Evolutionary conservation across 371 early-diverging fungal species (phyloP), one percentile per base, ranked within the genome.

Genomic region (Mucor circinelloides): DNA sequence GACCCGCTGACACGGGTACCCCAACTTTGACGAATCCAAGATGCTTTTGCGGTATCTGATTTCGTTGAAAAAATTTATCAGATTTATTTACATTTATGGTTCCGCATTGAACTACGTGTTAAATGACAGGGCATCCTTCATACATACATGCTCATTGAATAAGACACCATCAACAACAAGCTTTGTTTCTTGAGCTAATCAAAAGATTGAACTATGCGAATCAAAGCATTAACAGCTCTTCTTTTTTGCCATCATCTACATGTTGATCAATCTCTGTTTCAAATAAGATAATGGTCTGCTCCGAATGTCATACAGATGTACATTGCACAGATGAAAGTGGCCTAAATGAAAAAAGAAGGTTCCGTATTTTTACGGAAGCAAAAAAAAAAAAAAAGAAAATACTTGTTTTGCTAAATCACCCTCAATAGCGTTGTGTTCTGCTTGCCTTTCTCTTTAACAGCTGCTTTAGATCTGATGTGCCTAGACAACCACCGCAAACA

Each of bases 1-100:
- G n/a, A 54, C 25, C 63, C 63, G 63, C 52, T 34, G 63, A 63
- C 54, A 52, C 54, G 63, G 63, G 63, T 54, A 50, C 32, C 62
- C 46, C 48, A 31, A 50, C 52, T 52, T 62, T 62, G 12, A 25
- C 13, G 19, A n/a, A 3, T 30, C 13, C n/a, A 27, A 30, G n/a
- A 15, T 44, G 17, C 28, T 59, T 21, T 42, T 48, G 62, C 61
- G 60, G 60, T 60, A 60, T 60, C 60, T 44, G 60, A 60, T 60
- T 50, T 9, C 19, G 48, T 21, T n/a, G n/a, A 32, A 21, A 40
- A 59, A 40, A 42, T 60, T 60, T 60, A 54, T 54, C 54, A 54
- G 54, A 28, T 54, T 54, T 23, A 48, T 7, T 8, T 48, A 34
- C 34, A 42, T 48, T 23, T 48, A 48, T 48, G 48, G 48, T 48